Conservation (phyloP, 2,329 filamentous ascomycete species). For the Pseudocercospora musae region DNA sequence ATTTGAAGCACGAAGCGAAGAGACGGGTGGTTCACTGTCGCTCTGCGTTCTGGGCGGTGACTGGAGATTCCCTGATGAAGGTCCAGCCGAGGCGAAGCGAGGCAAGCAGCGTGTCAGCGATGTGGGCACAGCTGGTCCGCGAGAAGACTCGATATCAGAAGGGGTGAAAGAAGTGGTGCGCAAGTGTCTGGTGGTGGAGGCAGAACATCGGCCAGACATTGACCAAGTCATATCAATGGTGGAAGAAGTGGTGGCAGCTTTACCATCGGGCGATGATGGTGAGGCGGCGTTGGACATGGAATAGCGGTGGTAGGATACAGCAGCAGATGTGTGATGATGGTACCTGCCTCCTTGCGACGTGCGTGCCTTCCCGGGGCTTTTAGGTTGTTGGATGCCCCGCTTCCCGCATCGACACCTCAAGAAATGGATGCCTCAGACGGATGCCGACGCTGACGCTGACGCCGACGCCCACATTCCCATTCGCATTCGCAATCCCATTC, state of each 20-base stretch:
- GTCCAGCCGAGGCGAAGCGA: conserved; percentile 54
- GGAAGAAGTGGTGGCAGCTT: conserved; percentile 63
- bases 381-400: not conserved
- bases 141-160: conserved; percentile 66
- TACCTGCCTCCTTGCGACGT: not conserved
- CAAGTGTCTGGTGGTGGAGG: conserved; percentile 81
- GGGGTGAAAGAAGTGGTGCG: conserved; percentile 83
- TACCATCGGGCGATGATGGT: conserved; percentile 62
- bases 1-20: conserved; percentile 92
- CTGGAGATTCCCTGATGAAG: conserved; percentile 94
- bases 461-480: not conserved
- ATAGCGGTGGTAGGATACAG: conserved; percentile 13
- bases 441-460: too few species aligned
- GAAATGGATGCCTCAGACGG: too few species aligned
- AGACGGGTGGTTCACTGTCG: conserved; percentile 89
- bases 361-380: too few species aligned
- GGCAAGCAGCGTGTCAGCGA: conserved; percentile 52
- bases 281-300: conserved; percentile 31
- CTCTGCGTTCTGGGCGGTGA: conserved; percentile 91
- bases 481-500: not conserved
- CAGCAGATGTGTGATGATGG: not conserved
- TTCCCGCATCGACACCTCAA: not conserved
- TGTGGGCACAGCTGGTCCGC: conserved; percentile 30
- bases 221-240: conserved; percentile 77
- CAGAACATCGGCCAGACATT: conserved; percentile 80